Conservation (phyloP, 73 alveolate genomes). For the Tetrahymena malaccensis region DNA sequence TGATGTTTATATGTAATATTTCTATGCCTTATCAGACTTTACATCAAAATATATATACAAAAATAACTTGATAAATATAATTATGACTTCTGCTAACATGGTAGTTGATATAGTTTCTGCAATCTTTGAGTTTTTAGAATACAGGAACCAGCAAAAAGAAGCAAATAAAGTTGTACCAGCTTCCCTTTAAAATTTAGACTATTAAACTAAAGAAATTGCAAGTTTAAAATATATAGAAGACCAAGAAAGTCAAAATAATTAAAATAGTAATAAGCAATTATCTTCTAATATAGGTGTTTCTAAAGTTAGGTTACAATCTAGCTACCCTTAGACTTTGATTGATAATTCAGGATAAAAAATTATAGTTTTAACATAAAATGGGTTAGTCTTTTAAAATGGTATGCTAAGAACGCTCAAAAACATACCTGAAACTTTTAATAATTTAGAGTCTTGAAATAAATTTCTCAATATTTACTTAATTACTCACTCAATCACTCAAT, state of each 20-base stretch:
- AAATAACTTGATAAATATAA: not conserved
- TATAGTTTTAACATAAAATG: not conserved
- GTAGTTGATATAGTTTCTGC: not conserved
- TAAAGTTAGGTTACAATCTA: not conserved
- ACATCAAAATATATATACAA: not conserved
- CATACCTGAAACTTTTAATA: not conserved
- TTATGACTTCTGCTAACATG: not conserved
- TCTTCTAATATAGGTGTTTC: not conserved
- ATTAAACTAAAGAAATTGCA: not conserved
- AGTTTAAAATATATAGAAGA: not conserved
- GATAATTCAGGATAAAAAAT: not conserved
- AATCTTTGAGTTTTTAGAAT: not conserved
- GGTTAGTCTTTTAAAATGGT: not conserved
- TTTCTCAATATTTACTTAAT: no score
- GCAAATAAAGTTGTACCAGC: not conserved
- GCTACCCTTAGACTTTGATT: not conserved
- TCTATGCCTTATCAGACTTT: not conserved
- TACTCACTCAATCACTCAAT: no score
- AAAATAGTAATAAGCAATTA: not conserved
- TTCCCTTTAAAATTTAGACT: not conserved
- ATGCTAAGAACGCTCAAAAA: not conserved
- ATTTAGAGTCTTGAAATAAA: not conserved
- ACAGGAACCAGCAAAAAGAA: not conserved
- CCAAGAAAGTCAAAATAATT: not conserved
- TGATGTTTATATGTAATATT: not conserved